Evolutionary conservation across 352 stramenopile species (phyloP).

Genomic region (Globisporangium abappressorium): DNA sequence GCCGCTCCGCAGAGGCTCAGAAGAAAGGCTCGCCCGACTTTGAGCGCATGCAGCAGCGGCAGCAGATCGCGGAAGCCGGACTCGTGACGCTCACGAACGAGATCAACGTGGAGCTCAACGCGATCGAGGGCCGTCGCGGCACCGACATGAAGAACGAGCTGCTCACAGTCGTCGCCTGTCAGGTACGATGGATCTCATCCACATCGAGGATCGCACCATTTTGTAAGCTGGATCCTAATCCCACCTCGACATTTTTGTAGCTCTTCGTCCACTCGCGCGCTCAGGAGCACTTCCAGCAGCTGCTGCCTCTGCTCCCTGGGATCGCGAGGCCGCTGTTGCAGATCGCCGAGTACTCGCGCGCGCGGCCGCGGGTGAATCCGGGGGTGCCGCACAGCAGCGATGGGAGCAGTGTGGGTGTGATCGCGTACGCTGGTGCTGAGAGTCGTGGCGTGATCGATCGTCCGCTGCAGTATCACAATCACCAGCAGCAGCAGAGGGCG

Average conservation of each 20-base stretch:
- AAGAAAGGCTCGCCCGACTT: slow-evolving; percentile 62
- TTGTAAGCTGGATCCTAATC: background rate
- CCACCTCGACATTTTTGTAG: slow-evolving; percentile 14
- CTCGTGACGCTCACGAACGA: slow-evolving; percentile 53
- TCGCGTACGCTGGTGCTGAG: slow-evolving; percentile 49
- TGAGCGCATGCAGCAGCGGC: slow-evolving; percentile 61
- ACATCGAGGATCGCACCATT: background rate
- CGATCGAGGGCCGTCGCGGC: slow-evolving; percentile 54
- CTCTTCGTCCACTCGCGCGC: slow-evolving; percentile 62
- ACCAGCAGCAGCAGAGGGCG: slow-evolving; percentile 19
- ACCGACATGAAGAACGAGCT: slow-evolving; percentile 78
- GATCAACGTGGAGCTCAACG: slow-evolving; percentile 64
- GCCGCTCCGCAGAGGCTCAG: slow-evolving; percentile 56
- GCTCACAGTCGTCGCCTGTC: slow-evolving; percentile 66
- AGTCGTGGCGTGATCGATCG: slow-evolving; percentile 44
- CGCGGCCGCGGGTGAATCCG: slow-evolving; percentile 42
- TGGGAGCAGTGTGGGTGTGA: slow-evolving; percentile 34
- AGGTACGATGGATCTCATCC: slow-evolving; percentile 22
- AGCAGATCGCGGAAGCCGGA: slow-evolving; percentile 40
- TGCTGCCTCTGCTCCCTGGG: slow-evolving; percentile 65
- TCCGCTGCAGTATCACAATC: slow-evolving; percentile 50
- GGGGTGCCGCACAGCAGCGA: slow-evolving; percentile 24
- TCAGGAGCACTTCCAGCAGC: slow-evolving; percentile 71
- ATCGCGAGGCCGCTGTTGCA: slow-evolving; percentile 59
- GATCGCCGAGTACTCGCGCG: slow-evolving; percentile 52